These are phyloP conservation scores for Scedosporium aurantiacum DNA, from an alignment of 2,329 filamentous ascomycete species.

Conservation along the genomic window DNA sequence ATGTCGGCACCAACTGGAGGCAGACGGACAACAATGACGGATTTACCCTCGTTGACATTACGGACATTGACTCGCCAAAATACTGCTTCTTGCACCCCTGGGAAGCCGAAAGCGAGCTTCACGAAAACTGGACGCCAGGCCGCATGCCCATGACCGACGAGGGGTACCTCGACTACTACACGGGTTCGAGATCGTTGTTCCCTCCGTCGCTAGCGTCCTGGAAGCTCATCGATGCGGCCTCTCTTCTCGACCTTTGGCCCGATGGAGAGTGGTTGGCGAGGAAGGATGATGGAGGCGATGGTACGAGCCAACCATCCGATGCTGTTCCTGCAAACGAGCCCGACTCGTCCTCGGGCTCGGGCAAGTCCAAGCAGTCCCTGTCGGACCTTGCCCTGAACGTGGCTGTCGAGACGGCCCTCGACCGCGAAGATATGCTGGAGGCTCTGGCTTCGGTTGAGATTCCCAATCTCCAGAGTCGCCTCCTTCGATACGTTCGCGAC, in stretches of 20 bases:
- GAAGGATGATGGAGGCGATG: background rate
- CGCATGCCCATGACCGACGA: background rate
- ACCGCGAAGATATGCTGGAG: background rate
- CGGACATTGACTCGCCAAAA: background rate
- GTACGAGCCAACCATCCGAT: background rate
- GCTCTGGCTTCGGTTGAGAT: background rate
- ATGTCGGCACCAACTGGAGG: background rate
- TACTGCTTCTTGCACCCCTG: conserved; percentile 3
- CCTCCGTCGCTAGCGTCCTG: background rate
- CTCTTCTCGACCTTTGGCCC: background rate
- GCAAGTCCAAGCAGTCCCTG: background rate
- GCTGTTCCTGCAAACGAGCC: background rate
- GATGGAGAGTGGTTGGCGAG: background rate
- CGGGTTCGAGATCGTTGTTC: background rate
- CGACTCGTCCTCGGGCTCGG: background rate
- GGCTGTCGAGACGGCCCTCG: background rate
- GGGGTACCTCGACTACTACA: background rate
- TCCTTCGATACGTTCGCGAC: background rate
- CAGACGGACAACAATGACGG: conserved; percentile 1
- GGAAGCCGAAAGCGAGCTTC: background rate
- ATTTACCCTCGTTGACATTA: conserved; percentile 4
- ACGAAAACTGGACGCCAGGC: background rate
- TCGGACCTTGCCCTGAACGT: background rate
- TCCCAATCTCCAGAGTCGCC: background rate
- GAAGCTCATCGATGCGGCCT: background rate